Percentiles rank a stretch among this genome's conserved stretches.
Conservation (phyloP, 768 basidiomycete species). For the Russula lepida region DNA sequence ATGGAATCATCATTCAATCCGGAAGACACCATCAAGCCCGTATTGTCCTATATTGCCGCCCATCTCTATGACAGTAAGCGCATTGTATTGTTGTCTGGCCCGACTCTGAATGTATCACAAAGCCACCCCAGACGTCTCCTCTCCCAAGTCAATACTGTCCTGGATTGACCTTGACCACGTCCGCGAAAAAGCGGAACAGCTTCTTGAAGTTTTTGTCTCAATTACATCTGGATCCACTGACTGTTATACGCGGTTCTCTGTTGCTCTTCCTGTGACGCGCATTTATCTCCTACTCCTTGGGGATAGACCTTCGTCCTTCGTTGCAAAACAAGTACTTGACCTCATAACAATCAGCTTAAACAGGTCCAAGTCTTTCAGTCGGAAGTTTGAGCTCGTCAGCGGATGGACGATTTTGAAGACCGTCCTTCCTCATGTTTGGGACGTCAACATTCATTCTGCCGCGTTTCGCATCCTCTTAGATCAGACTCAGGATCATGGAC, state of each 20-base stretch:
- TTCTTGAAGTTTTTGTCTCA: conserved; percentile 56
- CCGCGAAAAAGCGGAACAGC: conserved; percentile 57
- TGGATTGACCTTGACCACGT: conserved; percentile 41
- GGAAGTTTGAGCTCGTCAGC: conserved; percentile 78
- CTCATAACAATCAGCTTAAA: conserved; percentile 51
- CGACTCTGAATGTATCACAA: neutral
- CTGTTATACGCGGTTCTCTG: conserved; percentile 61
- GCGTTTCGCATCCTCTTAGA: conserved; percentile 63
- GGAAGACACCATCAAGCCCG: conserved; percentile 73
- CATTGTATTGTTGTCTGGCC: neutral
- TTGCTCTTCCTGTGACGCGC: conserved; percentile 67
- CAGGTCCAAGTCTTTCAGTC: conserved; percentile 52
- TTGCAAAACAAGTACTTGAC: conserved; percentile 50
- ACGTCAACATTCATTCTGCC: conserved; percentile 51
- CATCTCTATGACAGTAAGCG: conserved; percentile 59
- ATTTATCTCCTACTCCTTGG: conserved; percentile 76
- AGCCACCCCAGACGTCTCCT: conserved; percentile 26
- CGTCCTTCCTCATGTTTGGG: conserved; percentile 62
- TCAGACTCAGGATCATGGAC: conserved; percentile 27
- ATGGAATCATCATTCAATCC: conserved; percentile 60
- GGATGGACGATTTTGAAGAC: conserved; percentile 74
- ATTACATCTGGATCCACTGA: conserved; percentile 45
- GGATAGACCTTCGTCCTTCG: conserved; percentile 52
- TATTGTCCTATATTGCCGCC: conserved; percentile 79
- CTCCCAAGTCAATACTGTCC: conserved; percentile 51